Evolutionary conservation across 495 filamentous ascomycete species (phyloP).

Genomic region (Corynascus novoguineensis): DNA sequence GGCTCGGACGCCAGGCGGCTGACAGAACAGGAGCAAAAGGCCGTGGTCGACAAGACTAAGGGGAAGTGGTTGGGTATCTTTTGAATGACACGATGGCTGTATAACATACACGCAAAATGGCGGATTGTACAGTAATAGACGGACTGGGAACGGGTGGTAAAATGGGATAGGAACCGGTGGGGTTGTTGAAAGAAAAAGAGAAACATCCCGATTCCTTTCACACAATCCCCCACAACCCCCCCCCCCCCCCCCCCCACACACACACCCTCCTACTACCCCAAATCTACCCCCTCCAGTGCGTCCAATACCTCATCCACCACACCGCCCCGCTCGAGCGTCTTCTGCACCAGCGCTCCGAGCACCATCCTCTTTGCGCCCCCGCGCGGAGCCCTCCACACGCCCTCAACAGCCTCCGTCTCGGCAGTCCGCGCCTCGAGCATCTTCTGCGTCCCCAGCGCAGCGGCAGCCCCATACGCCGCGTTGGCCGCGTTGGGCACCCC

Average conservation of each 20-base stretch:
- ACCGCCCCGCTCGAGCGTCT: slow-evolving; percentile 62
- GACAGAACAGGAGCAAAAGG: slow-evolving; percentile 13
- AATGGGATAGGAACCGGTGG: background rate
- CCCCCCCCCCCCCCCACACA: background rate
- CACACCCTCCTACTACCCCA: slow-evolving; percentile 33
- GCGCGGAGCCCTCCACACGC: slow-evolving; percentile 72
- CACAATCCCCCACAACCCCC: background rate
- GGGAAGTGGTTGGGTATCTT: slow-evolving; percentile 44
- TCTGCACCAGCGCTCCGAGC: slow-evolving; percentile 60
- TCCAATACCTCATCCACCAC: slow-evolving; percentile 80
- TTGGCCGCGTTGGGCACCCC: slow-evolving; percentile 66
- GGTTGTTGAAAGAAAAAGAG: background rate
- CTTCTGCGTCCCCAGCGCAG: slow-evolving; percentile 31
- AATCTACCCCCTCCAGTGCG: slow-evolving; percentile 60
- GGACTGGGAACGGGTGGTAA: background rate
- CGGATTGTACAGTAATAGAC: background rate
- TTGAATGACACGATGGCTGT: slow-evolving; percentile 13
- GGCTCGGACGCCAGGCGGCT: background rate
- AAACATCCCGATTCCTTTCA: background rate
- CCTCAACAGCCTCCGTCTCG: slow-evolving; percentile 55
- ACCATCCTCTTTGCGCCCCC: slow-evolving; percentile 68
- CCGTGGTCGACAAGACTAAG: slow-evolving; percentile 22
- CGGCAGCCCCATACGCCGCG: slow-evolving; percentile 48
- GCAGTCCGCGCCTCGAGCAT: slow-evolving; percentile 38
- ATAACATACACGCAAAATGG: slow-evolving; percentile 7